These are phyloP conservation scores for Daphne laureola DNA, from an alignment of 441 rosid genomes.

Conservation along the genomic window DNA sequence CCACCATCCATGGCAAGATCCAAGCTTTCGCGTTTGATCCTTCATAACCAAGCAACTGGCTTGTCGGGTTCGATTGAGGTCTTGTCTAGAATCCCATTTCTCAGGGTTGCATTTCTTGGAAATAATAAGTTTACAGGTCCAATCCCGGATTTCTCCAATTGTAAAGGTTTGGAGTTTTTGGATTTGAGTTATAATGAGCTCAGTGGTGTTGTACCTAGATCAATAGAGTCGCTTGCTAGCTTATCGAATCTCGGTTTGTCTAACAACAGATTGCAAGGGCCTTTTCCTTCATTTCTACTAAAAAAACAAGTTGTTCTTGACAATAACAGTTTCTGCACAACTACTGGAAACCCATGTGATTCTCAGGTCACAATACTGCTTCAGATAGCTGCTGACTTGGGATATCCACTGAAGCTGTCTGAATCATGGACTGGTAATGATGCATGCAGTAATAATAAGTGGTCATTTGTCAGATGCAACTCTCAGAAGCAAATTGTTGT, in stretches of 20 bases:
- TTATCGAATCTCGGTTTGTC: slow-evolving; percentile 28
- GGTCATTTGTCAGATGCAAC: slow-evolving; percentile 32
- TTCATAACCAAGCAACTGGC: not conserved
- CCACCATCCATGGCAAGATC: slow-evolving; percentile 1
- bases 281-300: slow-evolving; percentile 27
- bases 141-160: slow-evolving; percentile 49
- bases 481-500: slow-evolving; percentile 19
- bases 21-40: not conserved
- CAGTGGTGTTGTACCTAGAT: slow-evolving; percentile 41
- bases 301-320: not conserved
- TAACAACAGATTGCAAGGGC: slow-evolving; percentile 59
- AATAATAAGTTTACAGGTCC: slow-evolving; percentile 42
- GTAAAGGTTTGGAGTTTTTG: slow-evolving; percentile 32
- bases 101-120: slow-evolving; percentile 25
- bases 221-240: slow-evolving; percentile 21
- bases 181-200: slow-evolving; percentile 46
- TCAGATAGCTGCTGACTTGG: slow-evolving; percentile 36
- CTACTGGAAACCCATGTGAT: slow-evolving; percentile 26
- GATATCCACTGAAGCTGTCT: slow-evolving; percentile 36
- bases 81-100: slow-evolving; percentile 26
- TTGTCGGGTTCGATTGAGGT: slow-evolving; percentile 24
- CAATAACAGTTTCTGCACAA: slow-evolving; percentile 27
- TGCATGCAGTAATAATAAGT: slow-evolving; percentile 29
- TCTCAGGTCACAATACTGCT: slow-evolving; percentile 41
- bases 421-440: slow-evolving; percentile 51